A percentile compares a stretch with the other conserved stretches of the same genome.
Evolutionary conservation across 1,139 yeast species (phyloP).

Genomic region (Pichia sp.): DNA sequence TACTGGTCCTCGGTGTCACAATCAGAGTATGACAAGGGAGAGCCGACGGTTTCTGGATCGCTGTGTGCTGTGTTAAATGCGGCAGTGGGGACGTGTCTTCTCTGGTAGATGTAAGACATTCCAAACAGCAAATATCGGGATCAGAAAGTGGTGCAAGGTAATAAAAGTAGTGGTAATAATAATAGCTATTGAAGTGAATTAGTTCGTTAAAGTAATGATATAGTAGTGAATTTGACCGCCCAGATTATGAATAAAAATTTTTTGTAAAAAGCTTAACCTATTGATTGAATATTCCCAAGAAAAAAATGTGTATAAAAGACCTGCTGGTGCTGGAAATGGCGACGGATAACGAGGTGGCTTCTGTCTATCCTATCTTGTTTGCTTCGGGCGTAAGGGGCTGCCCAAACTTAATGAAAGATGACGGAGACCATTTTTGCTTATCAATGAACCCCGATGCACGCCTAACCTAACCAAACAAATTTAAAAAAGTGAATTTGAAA

Average conservation of each 20-base stretch:
- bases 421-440: constrained; percentile 4
- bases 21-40: constrained; percentile 7
- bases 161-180: neutral
- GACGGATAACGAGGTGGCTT: neutral
- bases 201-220: too few species aligned
- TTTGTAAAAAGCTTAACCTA: neutral
- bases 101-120: constrained; percentile 3
- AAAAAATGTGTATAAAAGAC: neutral
- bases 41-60: neutral
- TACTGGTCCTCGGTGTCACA: neutral
- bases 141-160: neutral
- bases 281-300: neutral
- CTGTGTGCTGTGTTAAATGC: neutral
- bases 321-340: neutral
- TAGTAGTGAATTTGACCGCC: neutral
- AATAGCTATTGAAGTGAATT: neutral
- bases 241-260: neutral
- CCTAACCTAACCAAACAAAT: constrained; percentile 4
- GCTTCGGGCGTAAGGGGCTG: neutral
- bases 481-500: neutral
- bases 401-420: neutral
- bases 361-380: neutral
- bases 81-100: neutral
- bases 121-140: neutral
- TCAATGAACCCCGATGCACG: neutral